Conservation (phyloP, 2,329 filamentous ascomycete species). For the Diplocarpon rosae region DNA sequence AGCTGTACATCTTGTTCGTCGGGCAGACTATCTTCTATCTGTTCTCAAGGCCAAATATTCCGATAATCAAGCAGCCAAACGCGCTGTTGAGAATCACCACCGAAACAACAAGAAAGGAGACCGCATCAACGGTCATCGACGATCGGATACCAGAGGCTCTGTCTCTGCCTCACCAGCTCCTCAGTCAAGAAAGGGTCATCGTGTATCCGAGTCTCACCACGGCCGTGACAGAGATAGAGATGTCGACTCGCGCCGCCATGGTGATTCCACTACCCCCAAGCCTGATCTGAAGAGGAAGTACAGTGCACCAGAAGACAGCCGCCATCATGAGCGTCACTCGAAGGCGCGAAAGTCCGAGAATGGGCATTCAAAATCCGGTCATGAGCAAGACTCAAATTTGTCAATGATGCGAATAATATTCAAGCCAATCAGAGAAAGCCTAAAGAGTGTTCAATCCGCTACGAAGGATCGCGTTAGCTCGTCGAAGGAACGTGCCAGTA, state of each 20-base stretch:
- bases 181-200: conserved; percentile 33
- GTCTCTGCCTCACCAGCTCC: conserved; percentile 64
- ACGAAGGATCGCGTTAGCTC: conserved; percentile 52
- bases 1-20: conserved; percentile 91
- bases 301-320: conserved; percentile 41
- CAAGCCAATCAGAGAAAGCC: conserved; percentile 48
- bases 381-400: conserved; percentile 13
- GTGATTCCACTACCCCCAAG: conserved; percentile 18
- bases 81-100: conserved; percentile 82
- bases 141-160: conserved; percentile 45
- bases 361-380: conserved; percentile 22
- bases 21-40: conserved; percentile 91
- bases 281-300: conserved; percentile 51
- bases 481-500: conserved; percentile 48
- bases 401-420: conserved; percentile 34
- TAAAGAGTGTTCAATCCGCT: conserved; percentile 47
- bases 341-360: conserved; percentile 45
- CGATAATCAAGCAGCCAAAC: conserved; percentile 63
- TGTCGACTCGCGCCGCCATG: conserved; percentile 16
- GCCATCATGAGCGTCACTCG: conserved; percentile 35
- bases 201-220: conserved; percentile 30
- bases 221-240: conserved; percentile 38
- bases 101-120: conserved; percentile 78
- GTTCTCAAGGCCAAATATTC: conserved; percentile 80
- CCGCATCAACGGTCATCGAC: conserved; percentile 46